These are phyloP conservation scores for Trichoderma lentiforme DNA, from an alignment of 2,329 filamentous ascomycete genomes.

Conservation along the genomic window DNA sequence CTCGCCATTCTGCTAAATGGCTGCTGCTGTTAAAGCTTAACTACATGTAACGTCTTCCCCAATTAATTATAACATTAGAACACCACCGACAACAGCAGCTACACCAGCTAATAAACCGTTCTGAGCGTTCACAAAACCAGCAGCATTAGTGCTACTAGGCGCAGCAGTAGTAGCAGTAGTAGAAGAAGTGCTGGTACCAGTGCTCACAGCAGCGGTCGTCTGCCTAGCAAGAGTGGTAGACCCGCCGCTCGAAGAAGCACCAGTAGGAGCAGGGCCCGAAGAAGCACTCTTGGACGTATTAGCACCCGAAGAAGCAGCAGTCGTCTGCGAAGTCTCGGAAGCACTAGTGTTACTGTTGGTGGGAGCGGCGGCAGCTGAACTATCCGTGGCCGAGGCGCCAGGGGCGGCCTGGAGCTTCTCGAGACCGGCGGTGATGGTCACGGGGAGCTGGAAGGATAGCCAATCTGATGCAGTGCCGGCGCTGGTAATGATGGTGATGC, in stretches of 20 bases:
- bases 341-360: conserved; percentile 15
- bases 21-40: background rate
- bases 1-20: background rate
- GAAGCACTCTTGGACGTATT: no score
- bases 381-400: conserved; percentile 11
- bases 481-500: background rate
- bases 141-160: conserved; percentile 29
- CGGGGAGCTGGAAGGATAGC: conserved; percentile 28
- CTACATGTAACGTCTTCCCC: background rate
- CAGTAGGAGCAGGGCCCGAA: background rate
- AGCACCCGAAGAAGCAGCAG: background rate
- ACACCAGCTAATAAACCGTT: conserved; percentile 37
- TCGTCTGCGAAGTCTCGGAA: conserved; percentile 7
- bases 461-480: conserved; percentile 16
- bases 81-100: conserved; percentile 34
- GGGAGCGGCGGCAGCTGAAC: conserved; percentile 19
- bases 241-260: conserved; percentile 12
- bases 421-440: conserved; percentile 38
- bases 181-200: conserved; percentile 18
- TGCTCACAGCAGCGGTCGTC: background rate
- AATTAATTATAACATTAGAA: conserved; percentile 32
- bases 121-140: conserved; percentile 31
- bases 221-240: conserved; percentile 13
- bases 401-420: conserved; percentile 32
- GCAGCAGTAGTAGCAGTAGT: conserved; percentile 19